A percentile compares a stretch with the other conserved stretches of the same genome.
These are phyloP conservation scores for Cucumis cinereus DNA, from an alignment of 306 rosid species.

Conservation along the genomic window DNA sequence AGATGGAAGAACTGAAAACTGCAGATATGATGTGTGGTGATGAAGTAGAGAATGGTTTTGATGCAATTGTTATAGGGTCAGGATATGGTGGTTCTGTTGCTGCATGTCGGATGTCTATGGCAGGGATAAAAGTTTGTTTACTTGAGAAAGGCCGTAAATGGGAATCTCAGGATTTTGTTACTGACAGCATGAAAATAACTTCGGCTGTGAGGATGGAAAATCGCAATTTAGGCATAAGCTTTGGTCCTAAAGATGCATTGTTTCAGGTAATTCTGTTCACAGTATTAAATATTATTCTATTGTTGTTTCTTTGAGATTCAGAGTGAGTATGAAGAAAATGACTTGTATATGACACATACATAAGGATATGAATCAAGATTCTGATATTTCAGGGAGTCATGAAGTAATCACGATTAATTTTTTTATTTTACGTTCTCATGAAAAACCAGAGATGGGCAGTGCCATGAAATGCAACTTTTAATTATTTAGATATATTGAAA, in stretches of 20 bases:
- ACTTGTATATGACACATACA: background rate
- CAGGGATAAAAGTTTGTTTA: constrained; percentile 18
- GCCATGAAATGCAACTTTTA: background rate
- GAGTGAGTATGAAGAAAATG: background rate
- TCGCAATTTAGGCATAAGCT: constrained; percentile 16
- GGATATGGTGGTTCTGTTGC: constrained; percentile 27
- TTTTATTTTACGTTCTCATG: background rate
- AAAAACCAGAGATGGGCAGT: background rate
- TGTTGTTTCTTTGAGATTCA: background rate
- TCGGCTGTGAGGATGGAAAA: constrained; percentile 17
- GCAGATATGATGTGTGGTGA: background rate
- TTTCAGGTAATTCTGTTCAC: constrained; percentile 17
- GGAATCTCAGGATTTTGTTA: constrained; percentile 28
- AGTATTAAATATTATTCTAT: background rate
- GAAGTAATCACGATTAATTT: background rate
- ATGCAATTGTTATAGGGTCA: constrained; percentile 26
- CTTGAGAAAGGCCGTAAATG: constrained; percentile 20
- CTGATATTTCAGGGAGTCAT: background rate
- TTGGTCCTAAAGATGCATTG: constrained; percentile 27
- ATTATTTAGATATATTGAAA: background rate
- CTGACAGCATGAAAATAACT: constrained; percentile 14
- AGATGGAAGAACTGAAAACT: constrained; percentile 4
- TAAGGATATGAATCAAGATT: background rate
- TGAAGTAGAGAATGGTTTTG: constrained; percentile 13
- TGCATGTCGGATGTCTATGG: constrained; percentile 25